phyloP scores from a whole-genome alignment of 495 filamentous ascomycete genomes.

The Echria macrotheca region DNA sequence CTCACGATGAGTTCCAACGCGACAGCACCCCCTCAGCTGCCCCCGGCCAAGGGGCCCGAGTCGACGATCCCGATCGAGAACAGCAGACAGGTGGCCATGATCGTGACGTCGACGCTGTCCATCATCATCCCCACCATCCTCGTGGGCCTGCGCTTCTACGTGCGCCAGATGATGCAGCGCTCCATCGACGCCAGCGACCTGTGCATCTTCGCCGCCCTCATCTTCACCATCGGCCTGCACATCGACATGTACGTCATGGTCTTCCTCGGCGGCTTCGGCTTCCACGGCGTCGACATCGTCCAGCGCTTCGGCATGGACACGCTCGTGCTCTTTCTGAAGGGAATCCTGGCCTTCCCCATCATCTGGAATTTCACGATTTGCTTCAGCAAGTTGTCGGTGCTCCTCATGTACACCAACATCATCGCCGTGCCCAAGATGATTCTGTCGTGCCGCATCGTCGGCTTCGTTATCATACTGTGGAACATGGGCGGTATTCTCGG shows the following conservation, averaged over 20 bases:
- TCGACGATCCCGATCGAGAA: conserved; percentile 13
- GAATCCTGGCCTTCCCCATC: conserved; percentile 14
- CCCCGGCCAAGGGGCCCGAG: conserved; percentile 9
- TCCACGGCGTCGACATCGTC: conserved; percentile 12
- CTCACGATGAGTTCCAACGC: conserved; percentile 1
- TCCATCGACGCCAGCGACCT: conserved; percentile 11
- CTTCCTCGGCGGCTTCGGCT: conserved; percentile 11
- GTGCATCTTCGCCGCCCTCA: conserved; percentile 11
- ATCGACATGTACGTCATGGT: conserved; percentile 13
- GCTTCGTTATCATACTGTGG: conserved; percentile 8
- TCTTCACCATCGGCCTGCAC: conserved; percentile 14
- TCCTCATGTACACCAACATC: conserved; percentile 13
- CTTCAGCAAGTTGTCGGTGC: conserved; percentile 19
- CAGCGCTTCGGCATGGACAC: conserved; percentile 15
- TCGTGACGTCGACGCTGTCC: conserved; percentile 8
- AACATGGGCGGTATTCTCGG: conserved; percentile 10
- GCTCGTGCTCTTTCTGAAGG: conserved; percentile 15
- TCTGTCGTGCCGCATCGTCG: conserved; percentile 6
- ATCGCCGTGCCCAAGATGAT: conserved; percentile 10
- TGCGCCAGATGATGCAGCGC: background rate
- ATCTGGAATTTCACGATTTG: conserved; percentile 15
- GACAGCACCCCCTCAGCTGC: background rate
- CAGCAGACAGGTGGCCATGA: conserved; percentile 4
- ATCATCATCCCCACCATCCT: conserved; percentile 11
- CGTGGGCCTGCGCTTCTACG: conserved; percentile 12